Evolutionary conservation across 2,329 filamentous ascomycete species (phyloP).

Genomic region (Westerdykella aurantiaca): DNA sequence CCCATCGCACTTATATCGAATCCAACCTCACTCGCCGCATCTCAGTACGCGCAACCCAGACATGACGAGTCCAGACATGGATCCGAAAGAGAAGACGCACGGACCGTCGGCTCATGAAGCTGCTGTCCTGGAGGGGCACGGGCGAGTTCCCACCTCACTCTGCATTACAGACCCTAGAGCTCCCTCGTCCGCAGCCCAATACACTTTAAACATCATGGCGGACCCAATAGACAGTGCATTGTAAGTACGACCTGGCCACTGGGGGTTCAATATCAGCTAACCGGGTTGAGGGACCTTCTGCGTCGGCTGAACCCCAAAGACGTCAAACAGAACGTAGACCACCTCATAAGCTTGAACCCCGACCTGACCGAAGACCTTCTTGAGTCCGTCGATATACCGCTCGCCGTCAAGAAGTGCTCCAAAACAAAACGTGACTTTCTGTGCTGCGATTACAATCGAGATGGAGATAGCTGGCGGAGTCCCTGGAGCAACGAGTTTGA

Average conservation of each 20-base stretch:
- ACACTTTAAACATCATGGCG: slow-evolving; percentile 23
- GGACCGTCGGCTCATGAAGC: not conserved
- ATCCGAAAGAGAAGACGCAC: not conserved
- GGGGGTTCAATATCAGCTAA: slow-evolving; percentile 5
- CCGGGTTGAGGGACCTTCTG: slow-evolving; percentile 74
- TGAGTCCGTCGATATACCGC: slow-evolving; percentile 92
- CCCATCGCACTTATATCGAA: too few relatives aligned
- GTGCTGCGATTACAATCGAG: slow-evolving; percentile 98
- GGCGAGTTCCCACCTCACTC: slow-evolving; percentile 6
- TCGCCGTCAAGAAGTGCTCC: slow-evolving; percentile 77
- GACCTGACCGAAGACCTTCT: slow-evolving; percentile 96
- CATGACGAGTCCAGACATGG: too few relatives aligned
- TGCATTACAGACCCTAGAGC: slow-evolving; percentile 3
- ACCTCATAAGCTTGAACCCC: slow-evolving; percentile 81
- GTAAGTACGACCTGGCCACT: slow-evolving; percentile 44
- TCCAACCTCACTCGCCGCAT: too few relatives aligned
- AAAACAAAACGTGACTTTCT: slow-evolving; percentile 92
- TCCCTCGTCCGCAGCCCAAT: slow-evolving; percentile 2
- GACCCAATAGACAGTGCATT: slow-evolving; percentile 60
- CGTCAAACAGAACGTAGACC: slow-evolving; percentile 79
- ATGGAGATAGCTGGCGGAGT: slow-evolving; percentile 93
- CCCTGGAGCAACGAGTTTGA: slow-evolving; percentile 99
- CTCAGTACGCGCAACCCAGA: too few relatives aligned
- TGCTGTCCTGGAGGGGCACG: slow-evolving; percentile 13
- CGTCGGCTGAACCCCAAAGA: slow-evolving; percentile 93